These are phyloP conservation scores for Pleurotus cornucopiae DNA, from an alignment of 768 basidiomycete genomes.

Conservation along the genomic window DNA sequence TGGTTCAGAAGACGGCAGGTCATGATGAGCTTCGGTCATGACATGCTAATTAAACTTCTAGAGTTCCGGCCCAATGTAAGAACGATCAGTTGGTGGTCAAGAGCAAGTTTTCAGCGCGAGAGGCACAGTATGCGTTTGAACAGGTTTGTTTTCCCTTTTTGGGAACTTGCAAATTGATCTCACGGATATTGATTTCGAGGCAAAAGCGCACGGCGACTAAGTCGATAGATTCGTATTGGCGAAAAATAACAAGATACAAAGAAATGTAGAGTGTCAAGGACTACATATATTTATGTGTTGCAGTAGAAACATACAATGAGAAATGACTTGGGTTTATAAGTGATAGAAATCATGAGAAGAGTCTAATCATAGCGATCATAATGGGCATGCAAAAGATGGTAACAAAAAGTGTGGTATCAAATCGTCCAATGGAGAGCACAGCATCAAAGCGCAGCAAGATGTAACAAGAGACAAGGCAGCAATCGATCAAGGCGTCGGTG, in stretches of 20 bases:
- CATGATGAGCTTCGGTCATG: constrained; percentile 9
- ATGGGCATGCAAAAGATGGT: neutral
- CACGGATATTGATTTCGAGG: too few species aligned
- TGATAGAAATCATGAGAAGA: neutral
- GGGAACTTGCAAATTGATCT: too few species aligned
- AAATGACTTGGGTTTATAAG: neutral
- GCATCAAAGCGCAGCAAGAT: neutral
- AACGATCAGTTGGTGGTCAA: too few species aligned
- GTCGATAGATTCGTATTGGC: neutral
- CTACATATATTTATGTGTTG: constrained; percentile 1
- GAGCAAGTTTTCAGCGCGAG: too few species aligned
- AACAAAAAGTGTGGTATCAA: neutral
- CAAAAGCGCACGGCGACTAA: too few species aligned
- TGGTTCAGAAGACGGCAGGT: neutral
- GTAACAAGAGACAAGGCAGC: too few species aligned
- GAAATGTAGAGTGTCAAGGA: neutral
- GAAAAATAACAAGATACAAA: neutral
- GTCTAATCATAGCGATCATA: neutral
- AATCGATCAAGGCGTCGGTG: constrained; percentile 1
- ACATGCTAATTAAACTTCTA: constrained; percentile 3
- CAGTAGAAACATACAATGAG: constrained; percentile 1
- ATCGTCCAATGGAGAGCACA: neutral
- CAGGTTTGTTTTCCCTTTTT: too few species aligned
- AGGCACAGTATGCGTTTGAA: too few species aligned
- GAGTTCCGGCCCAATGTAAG: too few species aligned